Conservation (phyloP, 805 yeast species). For the Suhomyces sp. region DNA sequence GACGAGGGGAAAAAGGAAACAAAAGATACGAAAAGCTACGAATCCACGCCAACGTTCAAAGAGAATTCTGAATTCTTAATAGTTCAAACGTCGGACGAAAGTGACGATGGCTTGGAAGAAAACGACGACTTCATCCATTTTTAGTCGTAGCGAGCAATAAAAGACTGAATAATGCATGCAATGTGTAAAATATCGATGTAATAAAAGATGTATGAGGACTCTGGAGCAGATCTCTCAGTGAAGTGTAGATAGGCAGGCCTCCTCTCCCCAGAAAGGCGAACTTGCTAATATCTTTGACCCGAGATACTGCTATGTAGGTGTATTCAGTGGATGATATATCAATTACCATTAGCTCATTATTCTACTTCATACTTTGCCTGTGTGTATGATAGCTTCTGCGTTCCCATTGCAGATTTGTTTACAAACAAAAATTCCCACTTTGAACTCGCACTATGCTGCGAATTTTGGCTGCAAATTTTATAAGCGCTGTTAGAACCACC, state of each 20-base stretch:
- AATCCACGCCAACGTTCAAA: conserved; percentile 4
- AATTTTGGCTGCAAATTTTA: not conserved
- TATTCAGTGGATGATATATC: not conserved
- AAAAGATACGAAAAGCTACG: not conserved
- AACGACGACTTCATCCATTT: conserved; percentile 24
- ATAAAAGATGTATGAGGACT: not conserved
- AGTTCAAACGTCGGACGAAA: conserved; percentile 9
- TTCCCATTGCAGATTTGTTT: not conserved
- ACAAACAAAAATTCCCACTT: not conserved
- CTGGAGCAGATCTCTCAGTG: not conserved
- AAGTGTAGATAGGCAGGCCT: too few relatives aligned
- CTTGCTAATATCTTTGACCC: too few relatives aligned
- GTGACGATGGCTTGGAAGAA: conserved; percentile 20
- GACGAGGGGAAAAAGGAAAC: conserved; percentile 11
- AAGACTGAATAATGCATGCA: not conserved
- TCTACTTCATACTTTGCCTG: not conserved
- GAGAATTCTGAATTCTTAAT: conserved; percentile 18
- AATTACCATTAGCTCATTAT: not conserved
- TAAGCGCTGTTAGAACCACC: not conserved
- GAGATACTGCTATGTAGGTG: too few relatives aligned
- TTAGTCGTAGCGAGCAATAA: not conserved
- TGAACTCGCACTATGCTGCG: not conserved
- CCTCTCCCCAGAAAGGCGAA: too few relatives aligned
- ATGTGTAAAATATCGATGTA: not conserved
- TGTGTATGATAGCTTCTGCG: not conserved